A percentile compares a stretch with the other conserved stretches of the same genome.
Evolutionary conservation across 1,139 yeast genomes (phyloP).

Genomic region (Sugiyamaella sp.): DNA sequence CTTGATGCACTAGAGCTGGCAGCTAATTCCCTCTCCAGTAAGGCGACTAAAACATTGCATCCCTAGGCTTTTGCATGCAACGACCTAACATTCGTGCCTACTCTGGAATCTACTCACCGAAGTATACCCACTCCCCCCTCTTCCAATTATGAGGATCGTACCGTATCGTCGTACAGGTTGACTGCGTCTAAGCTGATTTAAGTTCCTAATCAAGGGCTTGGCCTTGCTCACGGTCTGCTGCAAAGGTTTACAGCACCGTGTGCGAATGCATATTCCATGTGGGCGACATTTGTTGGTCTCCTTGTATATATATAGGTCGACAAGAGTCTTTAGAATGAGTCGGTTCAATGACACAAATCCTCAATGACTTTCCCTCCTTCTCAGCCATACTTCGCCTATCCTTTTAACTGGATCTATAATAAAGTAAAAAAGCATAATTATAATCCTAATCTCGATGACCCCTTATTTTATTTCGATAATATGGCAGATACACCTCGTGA

Average conservation of each 20-base stretch:
- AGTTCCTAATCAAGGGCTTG: conserved; percentile 11
- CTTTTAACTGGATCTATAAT: conserved; percentile 15
- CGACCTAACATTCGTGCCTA: conserved; percentile 1
- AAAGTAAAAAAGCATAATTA: conserved; percentile 8
- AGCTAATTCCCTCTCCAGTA: neutral
- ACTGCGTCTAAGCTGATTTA: conserved; percentile 4
- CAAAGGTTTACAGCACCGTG: neutral
- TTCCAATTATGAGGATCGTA: conserved; percentile 1
- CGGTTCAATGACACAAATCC: neutral
- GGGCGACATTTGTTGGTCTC: neutral
- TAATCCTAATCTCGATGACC: conserved; percentile 9
- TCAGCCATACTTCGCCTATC: conserved; percentile 5
- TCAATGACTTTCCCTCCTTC: conserved; percentile 7
- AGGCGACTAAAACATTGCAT: conserved; percentile 2
- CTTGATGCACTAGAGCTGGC: conserved; percentile 1
- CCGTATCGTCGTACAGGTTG: conserved; percentile 2
- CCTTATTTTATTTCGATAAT: neutral
- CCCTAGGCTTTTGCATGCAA: neutral
- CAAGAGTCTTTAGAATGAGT: neutral
- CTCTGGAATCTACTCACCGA: neutral
- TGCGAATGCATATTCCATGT: conserved; percentile 1
- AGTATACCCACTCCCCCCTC: neutral
- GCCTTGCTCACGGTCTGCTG: neutral
- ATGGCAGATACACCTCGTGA: conserved; percentile 1
- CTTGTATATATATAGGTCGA: neutral